phyloP scores from a whole-genome alignment of 2,329 filamentous ascomycete genomes.

The Beauveria brongniartii region DNA sequence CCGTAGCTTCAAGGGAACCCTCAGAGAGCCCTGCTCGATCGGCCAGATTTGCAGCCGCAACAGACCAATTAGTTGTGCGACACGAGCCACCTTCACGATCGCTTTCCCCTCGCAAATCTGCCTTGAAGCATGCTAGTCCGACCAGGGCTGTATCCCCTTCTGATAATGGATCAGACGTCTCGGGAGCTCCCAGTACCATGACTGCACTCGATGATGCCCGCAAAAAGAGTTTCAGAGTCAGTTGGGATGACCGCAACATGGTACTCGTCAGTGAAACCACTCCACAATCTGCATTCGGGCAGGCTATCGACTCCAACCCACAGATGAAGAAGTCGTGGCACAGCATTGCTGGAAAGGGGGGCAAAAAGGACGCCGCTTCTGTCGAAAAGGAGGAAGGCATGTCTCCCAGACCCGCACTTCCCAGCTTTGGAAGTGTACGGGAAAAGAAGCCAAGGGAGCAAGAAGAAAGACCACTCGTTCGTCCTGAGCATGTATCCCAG shows the following conservation, averaged over 20 bases:
- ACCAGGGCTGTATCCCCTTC: slow-evolving; percentile 44
- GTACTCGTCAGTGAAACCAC: slow-evolving; percentile 44
- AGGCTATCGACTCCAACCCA: slow-evolving; percentile 27
- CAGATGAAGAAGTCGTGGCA: slow-evolving; percentile 44
- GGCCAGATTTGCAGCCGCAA: slow-evolving; percentile 56
- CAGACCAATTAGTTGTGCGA: slow-evolving; percentile 47
- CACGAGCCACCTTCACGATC: slow-evolving; percentile 65
- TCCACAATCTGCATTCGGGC: slow-evolving; percentile 28
- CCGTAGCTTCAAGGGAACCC: slow-evolving; percentile 24
- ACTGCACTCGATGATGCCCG: slow-evolving; percentile 33
- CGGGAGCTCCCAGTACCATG: slow-evolving; percentile 21
- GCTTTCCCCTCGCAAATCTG: slow-evolving; percentile 69
- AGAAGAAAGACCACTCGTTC: slow-evolving; percentile 50
- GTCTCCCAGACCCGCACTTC: slow-evolving; percentile 66
- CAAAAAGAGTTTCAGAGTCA: slow-evolving; percentile 65
- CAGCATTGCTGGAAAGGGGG: slow-evolving; percentile 35
- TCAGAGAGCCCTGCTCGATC: slow-evolving; percentile 58
- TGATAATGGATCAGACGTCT: slow-evolving; percentile 39
- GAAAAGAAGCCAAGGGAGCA: slow-evolving; percentile 48
- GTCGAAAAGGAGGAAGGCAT: slow-evolving; percentile 60
- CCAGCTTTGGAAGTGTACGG: slow-evolving; percentile 67
- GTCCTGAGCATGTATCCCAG: slow-evolving; percentile 35
- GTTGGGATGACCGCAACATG: slow-evolving; percentile 64
- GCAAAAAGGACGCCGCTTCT: slow-evolving; percentile 40
- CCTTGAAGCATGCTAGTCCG: slow-evolving; percentile 56